Percentiles rank a stretch among this genome's conserved stretches.
phyloP scores from a whole-genome alignment of 2,329 filamentous ascomycete species.

The Fusarium pseudocircinatum region DNA sequence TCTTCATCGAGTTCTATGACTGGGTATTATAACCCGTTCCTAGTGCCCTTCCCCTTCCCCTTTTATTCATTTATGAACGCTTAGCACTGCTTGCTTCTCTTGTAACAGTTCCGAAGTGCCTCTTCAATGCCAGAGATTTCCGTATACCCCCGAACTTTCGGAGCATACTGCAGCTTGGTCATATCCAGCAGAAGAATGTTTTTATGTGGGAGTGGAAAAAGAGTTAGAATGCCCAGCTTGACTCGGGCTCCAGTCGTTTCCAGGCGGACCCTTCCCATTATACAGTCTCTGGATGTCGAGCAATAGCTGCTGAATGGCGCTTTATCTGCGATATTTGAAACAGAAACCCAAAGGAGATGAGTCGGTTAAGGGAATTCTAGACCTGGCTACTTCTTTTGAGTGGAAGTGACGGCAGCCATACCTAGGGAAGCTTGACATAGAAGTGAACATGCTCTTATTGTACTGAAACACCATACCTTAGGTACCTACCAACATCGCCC shows the following conservation, averaged over 20 bases:
- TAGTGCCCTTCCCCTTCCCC: neutral
- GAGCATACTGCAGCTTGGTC: neutral
- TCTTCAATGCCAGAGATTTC: neutral
- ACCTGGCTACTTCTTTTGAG: too few relatives aligned
- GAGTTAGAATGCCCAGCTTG: neutral
- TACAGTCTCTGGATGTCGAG: neutral
- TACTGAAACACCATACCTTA: neutral
- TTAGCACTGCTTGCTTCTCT: neutral
- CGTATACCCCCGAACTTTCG: neutral
- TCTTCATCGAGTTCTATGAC: neutral
- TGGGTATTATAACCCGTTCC: neutral
- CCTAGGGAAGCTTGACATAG: too few relatives aligned
- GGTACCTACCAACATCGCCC: neutral
- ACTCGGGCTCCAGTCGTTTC: neutral
- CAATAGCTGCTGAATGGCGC: neutral
- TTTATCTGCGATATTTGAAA: too few relatives aligned
- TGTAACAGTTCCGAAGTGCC: neutral
- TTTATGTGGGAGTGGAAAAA: neutral
- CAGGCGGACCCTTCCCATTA: neutral
- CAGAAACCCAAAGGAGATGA: too few relatives aligned
- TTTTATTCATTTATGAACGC: neutral
- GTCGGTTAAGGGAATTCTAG: too few relatives aligned
- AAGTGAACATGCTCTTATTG: too few relatives aligned
- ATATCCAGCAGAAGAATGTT: neutral
- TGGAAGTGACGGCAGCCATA: too few relatives aligned